Evolutionary conservation across 2,329 filamentous ascomycete species (phyloP), one percentile per base, ranked within the genome.

Genomic region (Fusarium sarcochroum): DNA sequence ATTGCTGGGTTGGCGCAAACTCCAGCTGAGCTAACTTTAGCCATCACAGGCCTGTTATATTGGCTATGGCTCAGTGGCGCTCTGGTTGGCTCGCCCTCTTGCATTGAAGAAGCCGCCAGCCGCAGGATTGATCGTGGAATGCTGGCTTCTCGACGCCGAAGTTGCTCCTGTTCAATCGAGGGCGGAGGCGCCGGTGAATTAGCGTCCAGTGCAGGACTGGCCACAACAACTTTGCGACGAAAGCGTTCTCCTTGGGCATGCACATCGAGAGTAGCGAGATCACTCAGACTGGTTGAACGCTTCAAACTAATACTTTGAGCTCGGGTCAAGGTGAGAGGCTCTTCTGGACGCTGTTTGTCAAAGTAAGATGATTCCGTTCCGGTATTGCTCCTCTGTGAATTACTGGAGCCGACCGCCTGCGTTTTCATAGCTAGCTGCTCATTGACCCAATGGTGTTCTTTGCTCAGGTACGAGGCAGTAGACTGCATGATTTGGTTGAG

Each of bases 91-190:
- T 46, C 46, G 8, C 53, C 46, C 35, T 50, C 68, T 27, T 73
- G 58, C n/a, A 32, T 23, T 3, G 63, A 57, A n/a, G 52, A 32
- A 45, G 47, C 34, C 10, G 55, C 63, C n/a, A 56, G 27, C 42
- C 79, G 80, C 30, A 82, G 49, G 25, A 82, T 82, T 2, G 80
- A 77, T 2, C 75, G 77, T 7, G 77, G 75, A 15, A 68, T 63
- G 6, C 41, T 61, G 5, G 70, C 69, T 48, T 75, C 76, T 34
- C 80, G 73, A 27, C 80, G 76, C 21, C 76, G 75, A 14, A 69
- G 65, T 60, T 80, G 77, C 61, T 82, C 80, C 46, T 82, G 76
- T 45, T 75, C 63, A 32, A 81, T 57, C 1, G 79, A 79, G n/a
- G 71, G 76, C 7, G 76, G 74, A 7, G 63, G 65, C 4, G 65